A percentile compares a stretch with the other conserved stretches of the same genome.
Conservation (phyloP, 805 yeast species). For the Candida patagonica region DNA sequence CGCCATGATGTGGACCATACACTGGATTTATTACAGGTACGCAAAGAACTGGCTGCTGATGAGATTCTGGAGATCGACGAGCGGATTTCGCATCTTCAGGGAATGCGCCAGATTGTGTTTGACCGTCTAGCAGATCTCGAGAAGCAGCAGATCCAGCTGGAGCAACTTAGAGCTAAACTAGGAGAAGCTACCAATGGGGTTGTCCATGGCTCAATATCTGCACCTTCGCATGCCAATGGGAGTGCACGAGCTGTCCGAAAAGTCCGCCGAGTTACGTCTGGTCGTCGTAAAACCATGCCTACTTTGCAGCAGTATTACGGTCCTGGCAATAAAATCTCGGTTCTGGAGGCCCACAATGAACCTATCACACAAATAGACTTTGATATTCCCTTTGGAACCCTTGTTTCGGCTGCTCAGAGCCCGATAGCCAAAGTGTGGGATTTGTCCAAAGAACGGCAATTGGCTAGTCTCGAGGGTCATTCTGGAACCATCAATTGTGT, state of each 20-base stretch:
- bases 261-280: not conserved
- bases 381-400: slow-evolving; percentile 63
- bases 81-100: slow-evolving; percentile 43
- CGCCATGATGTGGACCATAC: slow-evolving; percentile 39
- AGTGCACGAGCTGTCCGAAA: not conserved
- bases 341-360: slow-evolving; percentile 44
- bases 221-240: not conserved
- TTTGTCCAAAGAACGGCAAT: slow-evolving; percentile 43
- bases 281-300: slow-evolving; percentile 44
- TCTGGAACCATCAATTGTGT: slow-evolving; percentile 48
- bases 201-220: not conserved
- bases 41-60: slow-evolving; percentile 53
- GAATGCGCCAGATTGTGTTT: slow-evolving; percentile 44
- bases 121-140: slow-evolving; percentile 53
- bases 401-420: slow-evolving; percentile 72
- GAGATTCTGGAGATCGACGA: slow-evolving; percentile 58
- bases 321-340: slow-evolving; percentile 46
- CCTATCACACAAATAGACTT: slow-evolving; percentile 52
- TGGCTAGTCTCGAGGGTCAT: slow-evolving; percentile 53
- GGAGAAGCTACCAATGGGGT: not conserved
- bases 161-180: slow-evolving; percentile 25
- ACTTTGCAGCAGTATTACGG: slow-evolving; percentile 56
- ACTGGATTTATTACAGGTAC: slow-evolving; percentile 48
- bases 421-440: slow-evolving; percentile 82
- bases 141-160: slow-evolving; percentile 48